Percentiles rank a stretch among this genome's conserved stretches.
Conservation (phyloP, 805 yeast genomes). For the Teunomyces atbi region DNA sequence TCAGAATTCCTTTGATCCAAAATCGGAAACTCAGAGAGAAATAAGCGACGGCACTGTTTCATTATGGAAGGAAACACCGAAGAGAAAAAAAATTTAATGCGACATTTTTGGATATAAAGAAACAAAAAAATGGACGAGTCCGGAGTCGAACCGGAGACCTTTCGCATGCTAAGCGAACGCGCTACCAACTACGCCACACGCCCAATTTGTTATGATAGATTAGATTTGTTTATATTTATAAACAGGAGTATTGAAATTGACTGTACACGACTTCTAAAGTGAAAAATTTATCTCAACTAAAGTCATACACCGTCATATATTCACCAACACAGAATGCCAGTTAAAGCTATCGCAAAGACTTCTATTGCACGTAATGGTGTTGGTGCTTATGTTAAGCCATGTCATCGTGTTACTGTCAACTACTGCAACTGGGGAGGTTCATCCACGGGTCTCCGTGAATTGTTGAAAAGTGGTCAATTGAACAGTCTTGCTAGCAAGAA, state of each 20-base stretch:
- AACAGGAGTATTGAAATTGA: too few species aligned
- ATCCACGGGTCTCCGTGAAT: constrained; percentile 77
- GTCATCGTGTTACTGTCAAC: constrained; percentile 70
- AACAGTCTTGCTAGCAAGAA: constrained; percentile 55
- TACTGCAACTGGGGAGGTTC: constrained; percentile 97
- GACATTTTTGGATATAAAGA: constrained; percentile 2
- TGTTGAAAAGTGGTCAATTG: constrained; percentile 52
- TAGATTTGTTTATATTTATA: too few species aligned
- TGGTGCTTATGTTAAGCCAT: constrained; percentile 70
- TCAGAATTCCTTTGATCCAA: not conserved
- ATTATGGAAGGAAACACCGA: constrained; percentile 1
- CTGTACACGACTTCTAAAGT: constrained; percentile 5
- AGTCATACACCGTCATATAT: not conserved
- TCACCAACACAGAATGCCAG: constrained; percentile 41
- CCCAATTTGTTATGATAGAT: too few species aligned
- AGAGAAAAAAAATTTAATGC: not conserved
- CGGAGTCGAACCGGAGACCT: constrained; percentile 80
- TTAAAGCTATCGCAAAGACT: constrained; percentile 56
- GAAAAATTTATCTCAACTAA: constrained; percentile 7
- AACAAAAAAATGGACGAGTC: constrained; percentile 56
- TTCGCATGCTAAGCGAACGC: constrained; percentile 78
- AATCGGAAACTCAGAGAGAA: constrained; percentile 10
- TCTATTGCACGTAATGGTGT: constrained; percentile 73
- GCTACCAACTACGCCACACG: constrained; percentile 84
- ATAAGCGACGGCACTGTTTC: constrained; percentile 5